phyloP scores from a whole-genome alignment of 495 filamentous ascomycete genomes.

The Amphirosellinia nigrospora region DNA sequence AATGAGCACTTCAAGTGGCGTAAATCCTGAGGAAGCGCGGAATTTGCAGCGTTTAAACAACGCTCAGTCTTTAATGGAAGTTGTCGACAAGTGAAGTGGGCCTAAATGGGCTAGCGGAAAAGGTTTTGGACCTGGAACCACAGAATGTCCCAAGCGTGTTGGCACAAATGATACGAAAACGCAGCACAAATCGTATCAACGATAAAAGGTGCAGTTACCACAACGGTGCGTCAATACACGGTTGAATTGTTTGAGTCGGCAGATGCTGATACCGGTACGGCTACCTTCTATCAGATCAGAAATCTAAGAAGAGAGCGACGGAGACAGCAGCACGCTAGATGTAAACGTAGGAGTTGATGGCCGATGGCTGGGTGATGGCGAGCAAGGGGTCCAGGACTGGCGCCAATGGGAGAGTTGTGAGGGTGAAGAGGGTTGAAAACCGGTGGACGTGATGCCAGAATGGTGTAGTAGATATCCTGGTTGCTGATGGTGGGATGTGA shows the following conservation, averaged over 20 bases:
- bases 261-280: not conserved
- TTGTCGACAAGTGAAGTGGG: conserved; percentile 3
- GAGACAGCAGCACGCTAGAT: not conserved
- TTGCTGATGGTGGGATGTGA: conserved; percentile 14
- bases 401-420: not conserved
- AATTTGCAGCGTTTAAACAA: conserved; percentile 6
- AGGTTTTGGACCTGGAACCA: conserved; percentile 8
- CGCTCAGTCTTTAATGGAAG: conserved; percentile 14
- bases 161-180: conserved; percentile 7
- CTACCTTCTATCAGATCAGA: not conserved
- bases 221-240: not conserved
- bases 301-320: not conserved
- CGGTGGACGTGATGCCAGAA: not conserved
- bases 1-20: conserved; percentile 21
- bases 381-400: not conserved
- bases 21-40: not conserved
- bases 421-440: not conserved
- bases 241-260: not conserved
- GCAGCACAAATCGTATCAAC: not conserved
- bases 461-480: not conserved
- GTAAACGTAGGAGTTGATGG: not conserved
- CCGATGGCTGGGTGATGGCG: not conserved
- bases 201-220: not conserved
- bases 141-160: not conserved
- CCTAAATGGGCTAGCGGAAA: conserved; percentile 12